Conservation (phyloP, 1,139 yeast species). For the Blastobotrys serpentis region DNA sequence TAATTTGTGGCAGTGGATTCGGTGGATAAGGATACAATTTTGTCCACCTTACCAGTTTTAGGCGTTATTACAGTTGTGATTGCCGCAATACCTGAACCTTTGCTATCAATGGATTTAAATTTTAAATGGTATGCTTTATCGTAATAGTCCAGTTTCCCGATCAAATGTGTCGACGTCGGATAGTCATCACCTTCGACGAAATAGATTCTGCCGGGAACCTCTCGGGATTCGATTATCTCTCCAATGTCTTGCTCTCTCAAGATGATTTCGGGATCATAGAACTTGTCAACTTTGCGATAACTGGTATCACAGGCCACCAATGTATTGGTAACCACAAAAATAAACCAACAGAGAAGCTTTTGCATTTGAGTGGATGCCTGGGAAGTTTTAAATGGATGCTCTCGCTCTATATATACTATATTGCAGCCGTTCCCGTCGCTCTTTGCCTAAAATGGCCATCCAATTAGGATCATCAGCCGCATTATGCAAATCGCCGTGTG, state of each 20-base stretch:
- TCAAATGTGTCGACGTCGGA: not conserved
- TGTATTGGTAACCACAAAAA: too few species aligned
- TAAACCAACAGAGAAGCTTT: too few species aligned
- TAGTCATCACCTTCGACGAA: not conserved
- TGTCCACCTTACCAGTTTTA: not conserved
- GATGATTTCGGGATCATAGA: not conserved
- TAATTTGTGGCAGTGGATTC: not conserved
- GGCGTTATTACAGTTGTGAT: not conserved
- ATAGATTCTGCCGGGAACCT: not conserved
- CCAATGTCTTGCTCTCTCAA: not conserved
- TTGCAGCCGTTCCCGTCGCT: too few species aligned
- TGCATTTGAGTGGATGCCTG: too few species aligned
- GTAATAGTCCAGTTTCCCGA: not conserved
- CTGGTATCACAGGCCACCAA: too few species aligned
- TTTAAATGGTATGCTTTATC: not conserved
- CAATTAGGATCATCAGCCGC: too few species aligned
- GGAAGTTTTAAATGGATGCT: too few species aligned
- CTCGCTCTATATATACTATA: too few species aligned
- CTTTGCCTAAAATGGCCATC: too few species aligned
- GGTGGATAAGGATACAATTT: not conserved
- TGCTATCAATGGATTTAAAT: conserved; percentile 1
- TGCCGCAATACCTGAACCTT: not conserved
- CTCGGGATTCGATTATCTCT: not conserved
- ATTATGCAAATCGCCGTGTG: too few species aligned
- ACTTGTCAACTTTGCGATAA: not conserved